Percentiles rank a stretch among this genome's conserved stretches.
phyloP scores from a whole-genome alignment of 164 flowering plant genomes.

The Magnolia kwangsiensis region DNA sequence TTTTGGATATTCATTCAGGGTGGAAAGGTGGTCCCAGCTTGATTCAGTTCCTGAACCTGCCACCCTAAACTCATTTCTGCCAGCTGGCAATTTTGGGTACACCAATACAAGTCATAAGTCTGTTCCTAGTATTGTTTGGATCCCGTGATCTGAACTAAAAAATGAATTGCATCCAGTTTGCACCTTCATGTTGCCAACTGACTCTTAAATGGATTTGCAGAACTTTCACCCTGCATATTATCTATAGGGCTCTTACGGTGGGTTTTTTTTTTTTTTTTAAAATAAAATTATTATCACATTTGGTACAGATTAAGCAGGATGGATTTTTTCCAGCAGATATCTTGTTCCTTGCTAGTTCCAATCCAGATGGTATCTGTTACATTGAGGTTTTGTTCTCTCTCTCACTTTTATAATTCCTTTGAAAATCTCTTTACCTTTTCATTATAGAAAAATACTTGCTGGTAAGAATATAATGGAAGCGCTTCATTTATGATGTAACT shows the following conservation, averaged over 20 bases:
- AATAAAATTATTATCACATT: not conserved
- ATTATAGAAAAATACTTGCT: not conserved
- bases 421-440: not conserved
- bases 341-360: constrained; percentile 82
- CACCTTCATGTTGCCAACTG: not conserved
- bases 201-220: not conserved
- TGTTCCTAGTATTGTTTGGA: not conserved
- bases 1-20: not conserved
- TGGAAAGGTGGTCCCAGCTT: not conserved
- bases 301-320: constrained; percentile 81
- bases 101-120: not conserved
- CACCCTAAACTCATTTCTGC: not conserved
- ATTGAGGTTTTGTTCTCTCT: constrained; percentile 55
- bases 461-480: not conserved
- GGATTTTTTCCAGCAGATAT: constrained; percentile 92
- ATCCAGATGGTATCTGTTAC: constrained; percentile 95
- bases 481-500: not conserved
- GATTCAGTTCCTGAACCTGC: not conserved
- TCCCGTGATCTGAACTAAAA: not conserved
- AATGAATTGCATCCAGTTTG: not conserved
- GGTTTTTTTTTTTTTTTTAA: not conserved
- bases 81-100: not conserved
- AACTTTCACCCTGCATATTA: not conserved
- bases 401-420: not conserved
- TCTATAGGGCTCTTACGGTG: not conserved